Evolutionary conservation across 805 yeast genomes (phyloP), one percentile per base, ranked within the genome.

Genomic region (Ogataea paradorogensis): DNA sequence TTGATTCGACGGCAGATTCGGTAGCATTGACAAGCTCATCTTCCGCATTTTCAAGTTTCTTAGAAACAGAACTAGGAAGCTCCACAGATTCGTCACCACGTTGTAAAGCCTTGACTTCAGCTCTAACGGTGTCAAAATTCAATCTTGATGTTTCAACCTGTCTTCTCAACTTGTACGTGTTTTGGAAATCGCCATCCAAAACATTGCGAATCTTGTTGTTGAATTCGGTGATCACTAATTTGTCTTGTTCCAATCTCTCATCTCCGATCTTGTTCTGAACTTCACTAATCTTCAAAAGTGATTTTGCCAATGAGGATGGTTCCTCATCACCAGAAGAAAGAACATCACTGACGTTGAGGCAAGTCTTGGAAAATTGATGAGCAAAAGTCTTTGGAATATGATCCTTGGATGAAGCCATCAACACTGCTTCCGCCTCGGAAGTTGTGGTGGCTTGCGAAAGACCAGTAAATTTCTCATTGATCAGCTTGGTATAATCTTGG

Each of bases 21-120:
- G 89, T 84, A 18, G 88, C 86, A 50, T 80, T 76, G 25, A 85
- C 93, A 48, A 85, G 74, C 46, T 83, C 91, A 57, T 85, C 95
- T 61, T 85, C 95, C 45, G 70, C 70, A 13, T 66, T 58, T 43
- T 78, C 80, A 49, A 77, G 64, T 39, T 74, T 77, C 47, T 70
- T 72, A 45, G 68, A 66, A 48, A 80, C 70, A 29, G 66, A 69
- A 38, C 77, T 84, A 15, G 78, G 59, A 30, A 73, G 62, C 30
- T 69, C 70, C 9, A 59, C 65, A 18, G 61, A 45, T 28, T 57
- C 57, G 30, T 67, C 67, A 28, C 65, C 70, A 32, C 56, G 59
- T 44, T 62, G 62, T 15, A 52, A 45, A 18, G 51, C 37, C 51
- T 67, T 76, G 18, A 71, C 64, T 46, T 78, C 84, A 39, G 85